Conservation (phyloP, 148 eudicot species). For the Dysphania ambrosioides region DNA sequence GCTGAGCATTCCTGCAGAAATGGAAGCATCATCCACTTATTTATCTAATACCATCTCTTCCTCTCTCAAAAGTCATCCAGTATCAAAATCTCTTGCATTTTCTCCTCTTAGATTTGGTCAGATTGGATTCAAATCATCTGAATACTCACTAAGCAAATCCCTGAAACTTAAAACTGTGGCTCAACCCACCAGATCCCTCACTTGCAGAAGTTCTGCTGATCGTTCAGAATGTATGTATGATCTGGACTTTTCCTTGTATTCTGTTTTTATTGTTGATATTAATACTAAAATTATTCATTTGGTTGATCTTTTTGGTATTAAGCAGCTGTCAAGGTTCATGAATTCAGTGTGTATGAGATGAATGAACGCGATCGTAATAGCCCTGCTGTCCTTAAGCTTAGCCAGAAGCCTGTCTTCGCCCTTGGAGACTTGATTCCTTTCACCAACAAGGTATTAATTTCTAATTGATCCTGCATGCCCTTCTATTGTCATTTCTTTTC, state of each 20-base stretch:
- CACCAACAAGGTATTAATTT: conserved; percentile 29
- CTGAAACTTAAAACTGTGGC: neutral
- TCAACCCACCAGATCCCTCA: conserved; percentile 10
- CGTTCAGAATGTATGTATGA: conserved; percentile 3
- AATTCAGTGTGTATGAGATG: conserved; percentile 34
- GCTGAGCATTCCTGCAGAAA: neutral
- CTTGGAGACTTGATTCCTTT: conserved; percentile 36
- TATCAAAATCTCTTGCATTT: conserved; percentile 18
- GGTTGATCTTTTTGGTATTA: neutral
- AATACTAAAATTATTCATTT: neutral
- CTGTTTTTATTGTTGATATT: neutral
- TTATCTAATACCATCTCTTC: conserved; percentile 19
- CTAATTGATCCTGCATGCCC: no score
- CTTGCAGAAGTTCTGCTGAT: conserved; percentile 23
- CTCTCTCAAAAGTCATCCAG: neutral
- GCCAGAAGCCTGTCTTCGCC: conserved; percentile 28
- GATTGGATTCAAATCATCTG: conserved; percentile 5
- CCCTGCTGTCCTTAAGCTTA: conserved; percentile 35
- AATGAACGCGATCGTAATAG: conserved; percentile 38
- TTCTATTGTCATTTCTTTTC: neutral
- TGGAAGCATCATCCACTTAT: conserved; percentile 17
- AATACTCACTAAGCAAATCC: neutral
- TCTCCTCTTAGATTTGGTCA: conserved; percentile 7
- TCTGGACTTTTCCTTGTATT: no score
- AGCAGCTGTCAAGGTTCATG: conserved; percentile 26